Conservation (phyloP, 306 rosid genomes). For the Delonix regia region DNA sequence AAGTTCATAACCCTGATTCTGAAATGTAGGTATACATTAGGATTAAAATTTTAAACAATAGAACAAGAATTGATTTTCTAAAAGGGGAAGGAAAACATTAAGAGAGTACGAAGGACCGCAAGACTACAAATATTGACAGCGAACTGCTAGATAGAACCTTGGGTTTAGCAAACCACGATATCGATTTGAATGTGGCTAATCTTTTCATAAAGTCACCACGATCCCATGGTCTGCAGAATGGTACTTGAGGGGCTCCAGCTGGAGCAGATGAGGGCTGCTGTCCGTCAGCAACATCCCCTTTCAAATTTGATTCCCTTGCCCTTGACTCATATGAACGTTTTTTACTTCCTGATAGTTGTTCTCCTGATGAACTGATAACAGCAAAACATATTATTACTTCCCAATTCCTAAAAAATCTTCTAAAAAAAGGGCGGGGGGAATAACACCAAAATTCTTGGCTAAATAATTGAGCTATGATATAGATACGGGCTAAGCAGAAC, state of each 20-base stretch:
- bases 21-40: not conserved
- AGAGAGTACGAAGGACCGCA: not conserved
- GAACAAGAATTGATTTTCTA: not conserved
- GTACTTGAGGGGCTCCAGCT: constrained; percentile 36
- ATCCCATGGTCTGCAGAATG: constrained; percentile 89
- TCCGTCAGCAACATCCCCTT: constrained; percentile 48
- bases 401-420: not conserved
- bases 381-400: constrained; percentile 16
- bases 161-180: constrained; percentile 96
- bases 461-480: not conserved
- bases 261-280: constrained; percentile 45
- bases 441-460: not conserved
- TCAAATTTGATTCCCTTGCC: constrained; percentile 46
- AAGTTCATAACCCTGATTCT: not conserved
- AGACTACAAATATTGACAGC: not conserved
- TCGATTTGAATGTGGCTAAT: constrained; percentile 88
- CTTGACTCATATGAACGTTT: constrained; percentile 64
- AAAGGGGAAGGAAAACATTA: not conserved
- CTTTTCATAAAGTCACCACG: constrained; percentile 83
- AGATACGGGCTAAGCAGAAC: not conserved
- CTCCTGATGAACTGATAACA: constrained; percentile 52
- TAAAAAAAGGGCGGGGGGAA: not conserved
- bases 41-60: not conserved
- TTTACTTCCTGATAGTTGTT: constrained; percentile 53
- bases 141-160: constrained; percentile 52